Base-by-base conservation (phyloP, 2,329 filamentous ascomycete species). In the Thielaviopsis ethacetica region DNA sequence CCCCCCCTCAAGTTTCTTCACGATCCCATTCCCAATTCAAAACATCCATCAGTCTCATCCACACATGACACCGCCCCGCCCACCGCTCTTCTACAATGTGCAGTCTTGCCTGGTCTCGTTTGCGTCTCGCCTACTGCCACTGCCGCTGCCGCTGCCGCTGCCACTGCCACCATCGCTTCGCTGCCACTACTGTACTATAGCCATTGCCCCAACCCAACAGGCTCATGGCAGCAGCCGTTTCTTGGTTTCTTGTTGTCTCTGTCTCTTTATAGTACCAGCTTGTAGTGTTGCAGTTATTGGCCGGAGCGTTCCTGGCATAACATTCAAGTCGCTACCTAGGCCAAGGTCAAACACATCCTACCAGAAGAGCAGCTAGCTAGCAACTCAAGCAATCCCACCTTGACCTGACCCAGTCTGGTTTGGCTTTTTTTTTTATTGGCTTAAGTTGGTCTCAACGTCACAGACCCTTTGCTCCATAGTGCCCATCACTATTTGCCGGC, bases 311-410 rank as follows among this genome's bases (percentile, higher is more conserved):
- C 15, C 38, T 44, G 15, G 38, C 38, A 44, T 15, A 44, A n/a
- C 38, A 44, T 44, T n/a, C 13, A 38, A 19, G 27, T 24, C 47
- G 12, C 47, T 56, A 49, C 44, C 21, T 38, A 59, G 30, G 57
- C 24, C 52, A 59, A 55, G n/a, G 13, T 60, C 58, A 60, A 60
- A 56, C 58, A 57, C 47, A 47, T 53, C 58, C 47, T 41, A 17
- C 54, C 49, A 52, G 24, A 52, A 22, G n/a, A n/a, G n/a, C n/a
- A n/a, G n/a, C n/a, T n/a, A n/a, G n/a, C n/a, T 5, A 22, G 49
- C 49, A 22, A 52, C 26, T 44, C 17, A 10, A 10, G 17, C 38
- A 44, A 44, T 17, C 38, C 38, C 38, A 44, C 38, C 38, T 44
- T 41, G 34, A 3, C 34, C 12, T 12, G 34, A 17, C 34, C 34